Conservation (phyloP, 2,329 filamentous ascomycete genomes). For the Scedosporium apiospermum region DNA sequence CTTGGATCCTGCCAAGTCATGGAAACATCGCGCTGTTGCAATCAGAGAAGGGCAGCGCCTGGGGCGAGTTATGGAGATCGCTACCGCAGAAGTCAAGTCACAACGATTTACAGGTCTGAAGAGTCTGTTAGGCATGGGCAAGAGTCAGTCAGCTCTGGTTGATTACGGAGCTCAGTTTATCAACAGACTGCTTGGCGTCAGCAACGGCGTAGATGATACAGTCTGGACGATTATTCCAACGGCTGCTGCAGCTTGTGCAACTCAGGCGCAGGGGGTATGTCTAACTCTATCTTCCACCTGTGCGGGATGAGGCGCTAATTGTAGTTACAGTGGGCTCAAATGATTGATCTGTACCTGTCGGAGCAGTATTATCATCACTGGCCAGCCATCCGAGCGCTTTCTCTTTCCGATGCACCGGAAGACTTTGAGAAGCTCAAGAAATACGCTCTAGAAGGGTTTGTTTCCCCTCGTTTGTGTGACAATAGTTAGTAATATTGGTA, state of each 20-base stretch:
- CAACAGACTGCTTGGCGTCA: slow-evolving; percentile 41
- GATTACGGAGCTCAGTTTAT: slow-evolving; percentile 51
- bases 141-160: slow-evolving; percentile 25
- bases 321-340: slow-evolving; percentile 32
- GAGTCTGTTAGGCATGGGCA: not conserved
- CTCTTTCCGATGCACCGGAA: slow-evolving; percentile 30
- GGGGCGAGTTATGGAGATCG: slow-evolving; percentile 39
- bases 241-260: slow-evolving; percentile 45
- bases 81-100: slow-evolving; percentile 20
- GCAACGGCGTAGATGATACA: slow-evolving; percentile 41
- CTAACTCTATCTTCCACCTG: not conserved
- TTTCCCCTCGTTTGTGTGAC: not conserved
- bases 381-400: slow-evolving; percentile 35
- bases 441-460: slow-evolving; percentile 34
- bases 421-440: slow-evolving; percentile 35
- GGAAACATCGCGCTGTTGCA: slow-evolving; percentile 32
- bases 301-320: not conserved
- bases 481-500: not conserved
- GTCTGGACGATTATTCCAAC: slow-evolving; percentile 50
- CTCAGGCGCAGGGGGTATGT: slow-evolving; percentile 37
- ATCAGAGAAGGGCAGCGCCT: slow-evolving; percentile 34
- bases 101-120: not conserved
- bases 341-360: slow-evolving; percentile 42
- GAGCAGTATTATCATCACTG: slow-evolving; percentile 33
- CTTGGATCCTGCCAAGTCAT: slow-evolving; percentile 25